Evolutionary conservation across 441 rosid species (phyloP), one percentile per base, ranked within the genome.

Genomic region (Pelargonium citronellum): DNA sequence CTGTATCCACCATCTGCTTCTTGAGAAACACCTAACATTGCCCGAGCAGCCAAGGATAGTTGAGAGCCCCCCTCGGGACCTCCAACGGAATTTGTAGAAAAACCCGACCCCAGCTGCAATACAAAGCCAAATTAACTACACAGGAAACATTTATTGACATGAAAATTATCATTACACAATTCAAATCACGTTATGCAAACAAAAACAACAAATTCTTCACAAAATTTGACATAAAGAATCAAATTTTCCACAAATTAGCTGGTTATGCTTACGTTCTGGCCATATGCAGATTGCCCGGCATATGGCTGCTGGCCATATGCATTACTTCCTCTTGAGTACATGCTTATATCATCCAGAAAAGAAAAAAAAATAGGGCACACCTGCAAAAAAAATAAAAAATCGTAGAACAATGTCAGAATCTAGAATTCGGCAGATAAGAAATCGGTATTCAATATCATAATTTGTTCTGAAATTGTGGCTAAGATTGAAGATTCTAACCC

Each of bases 311-410:
- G 97, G 44, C 97, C 97, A 68, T 86, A 90, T 5, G 89, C 88
- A 82, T 77, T 80, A 49, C 77, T 75, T 34, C 95, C 97, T 86
- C 99, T 87, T 27, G 91, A 81, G 81, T 89, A 95, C 99, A 93
- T 93, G 11, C n/a, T 71, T 24, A 46, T 49, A n/a, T 71, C 61
- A 51, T 57, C 16, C 58, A 27, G 58, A 55, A 24, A 24, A 55
- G 1, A 15, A 22, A 2, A 43, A 44, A 19, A 9, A 7, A 3
- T 30, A 30, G 37, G 9, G 68, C 74, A 70, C 69, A 69, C 27
- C 49, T 66, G 55, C 69, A 64, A 73, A 63, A 73, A 43, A 34
- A 55, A 16, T 71, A 46, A 73, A 69, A 27, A 27, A 46, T 49
- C 27, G 12, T 61, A 61, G 5, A 37, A 27, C 65, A 24, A 61